Evolutionary conservation across 805 yeast species (phyloP).

Genomic region (Nakazawaea wickerhamii): DNA sequence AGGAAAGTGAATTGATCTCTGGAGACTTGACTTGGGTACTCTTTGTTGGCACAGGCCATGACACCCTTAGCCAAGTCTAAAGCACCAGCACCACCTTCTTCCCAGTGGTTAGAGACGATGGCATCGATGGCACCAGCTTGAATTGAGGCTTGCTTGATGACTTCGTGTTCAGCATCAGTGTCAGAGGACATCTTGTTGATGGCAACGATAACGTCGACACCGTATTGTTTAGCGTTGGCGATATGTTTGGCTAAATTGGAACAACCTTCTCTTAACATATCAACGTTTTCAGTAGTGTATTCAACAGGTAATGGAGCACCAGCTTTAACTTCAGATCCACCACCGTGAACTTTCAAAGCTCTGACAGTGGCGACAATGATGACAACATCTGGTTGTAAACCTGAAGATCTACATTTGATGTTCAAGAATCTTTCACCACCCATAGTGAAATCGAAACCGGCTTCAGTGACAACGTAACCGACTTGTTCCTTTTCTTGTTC

Average conservation of each 20-base stretch:
- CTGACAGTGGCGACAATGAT: conserved; percentile 94
- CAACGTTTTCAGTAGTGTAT: conserved; percentile 77
- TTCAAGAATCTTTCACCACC: conserved; percentile 97
- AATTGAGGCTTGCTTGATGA: conserved; percentile 72
- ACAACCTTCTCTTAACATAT: conserved; percentile 71
- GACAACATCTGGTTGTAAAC: conserved; percentile 81
- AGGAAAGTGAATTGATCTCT: conserved; percentile 51
- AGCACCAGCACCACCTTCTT: conserved; percentile 91
- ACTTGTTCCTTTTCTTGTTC: conserved; percentile 33
- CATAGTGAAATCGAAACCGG: conserved; percentile 98
- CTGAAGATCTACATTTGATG: conserved; percentile 91
- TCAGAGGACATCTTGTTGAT: conserved; percentile 85
- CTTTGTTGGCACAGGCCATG: conserved; percentile 53
- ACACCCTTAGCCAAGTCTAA: conserved; percentile 79
- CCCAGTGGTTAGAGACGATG: conserved; percentile 90
- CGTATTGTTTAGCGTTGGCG: conserved; percentile 74
- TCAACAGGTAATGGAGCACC: conserved; percentile 82
- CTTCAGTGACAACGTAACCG: conserved; percentile 95
- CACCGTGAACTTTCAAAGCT: conserved; percentile 96
- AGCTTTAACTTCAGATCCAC: conserved; percentile 95
- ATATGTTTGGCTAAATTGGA: conserved; percentile 89
- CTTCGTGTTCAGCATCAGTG: conserved; percentile 70
- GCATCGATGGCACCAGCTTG: conserved; percentile 95
- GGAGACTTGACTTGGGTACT: conserved; percentile 32
- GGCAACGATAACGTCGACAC: conserved; percentile 92